Base-by-base conservation (phyloP, 129 eudicot species). In the Dittrichia graveolens region DNA sequence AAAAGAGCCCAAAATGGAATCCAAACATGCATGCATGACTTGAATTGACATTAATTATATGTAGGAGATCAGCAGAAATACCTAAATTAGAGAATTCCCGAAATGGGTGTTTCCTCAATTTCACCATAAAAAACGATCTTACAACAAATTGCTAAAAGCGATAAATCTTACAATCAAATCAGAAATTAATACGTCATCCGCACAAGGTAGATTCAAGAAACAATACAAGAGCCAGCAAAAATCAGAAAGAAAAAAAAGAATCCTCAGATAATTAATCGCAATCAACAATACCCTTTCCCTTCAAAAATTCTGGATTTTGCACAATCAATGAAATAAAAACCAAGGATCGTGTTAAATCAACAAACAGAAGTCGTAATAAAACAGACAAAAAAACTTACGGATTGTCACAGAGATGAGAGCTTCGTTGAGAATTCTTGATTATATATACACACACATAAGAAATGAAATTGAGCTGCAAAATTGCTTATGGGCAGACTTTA, bases 351-450 rank as follows among this genome's bases (percentile, higher is more conserved):
- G 14, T 18, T 68, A 31, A 60, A 39, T 61, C 71, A 69, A 46
- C 12, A 59, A 58, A 68, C 5, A n/a, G 47, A 69, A 39, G 61
- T 12, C 9, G 63, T 24, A 39, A 70, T 31, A 4, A 7, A 69
- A 61, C 13, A 69, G 82, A 71, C 39, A 70, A 70, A 77, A 24
- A 71, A 61, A 65, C 81, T 78, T 52, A 78, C 81, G 70, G 56
- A 69, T 41, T 69, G 41, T 61, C 65, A 60, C 54, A 69, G 34
- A 63, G 70, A 41, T 16, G 53, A 67, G 58, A 55, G 37, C 49
- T 46, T 5, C 4, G 44, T 18, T 41, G 44, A 68, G 15, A 45
- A 41, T 16, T 74, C 34, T n/a, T 40, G 78, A 73, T 59, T 47
- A 70, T 37, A 60, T 15, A 60, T 31, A 48, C 24, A 59, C 40